Conservation (phyloP, 1,139 yeast genomes). For the Williopsis jadinii region DNA sequence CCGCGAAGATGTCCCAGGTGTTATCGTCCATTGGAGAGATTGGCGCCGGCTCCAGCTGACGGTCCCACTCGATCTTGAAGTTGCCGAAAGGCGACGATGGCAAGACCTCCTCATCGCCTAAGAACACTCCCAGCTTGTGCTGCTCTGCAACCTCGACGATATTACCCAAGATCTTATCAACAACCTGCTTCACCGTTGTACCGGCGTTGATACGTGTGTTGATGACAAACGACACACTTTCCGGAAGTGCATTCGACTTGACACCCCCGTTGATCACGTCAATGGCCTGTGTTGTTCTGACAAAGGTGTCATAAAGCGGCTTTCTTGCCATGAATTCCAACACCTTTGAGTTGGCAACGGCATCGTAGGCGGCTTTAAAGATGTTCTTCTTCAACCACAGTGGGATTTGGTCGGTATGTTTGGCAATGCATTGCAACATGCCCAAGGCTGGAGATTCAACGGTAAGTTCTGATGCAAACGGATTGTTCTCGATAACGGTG, state of each 20-base stretch:
- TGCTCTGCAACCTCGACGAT: constrained; percentile 33
- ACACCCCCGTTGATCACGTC: constrained; percentile 55
- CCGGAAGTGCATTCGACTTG: constrained; percentile 64
- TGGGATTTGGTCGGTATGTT: constrained; percentile 23
- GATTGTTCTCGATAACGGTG: constrained; percentile 39
- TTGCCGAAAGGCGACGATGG: constrained; percentile 35
- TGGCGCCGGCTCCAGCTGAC: constrained; percentile 51
- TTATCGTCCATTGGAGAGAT: constrained; percentile 45
- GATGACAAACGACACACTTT: constrained; percentile 43
- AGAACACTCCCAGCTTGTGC: constrained; percentile 37
- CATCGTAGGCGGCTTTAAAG: constrained; percentile 24
- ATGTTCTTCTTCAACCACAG: constrained; percentile 11
- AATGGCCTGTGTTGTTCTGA: constrained; percentile 36
- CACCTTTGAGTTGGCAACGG: constrained; percentile 35
- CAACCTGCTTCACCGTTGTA: constrained; percentile 28
- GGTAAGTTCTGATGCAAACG: constrained; percentile 38
- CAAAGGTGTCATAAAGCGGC: constrained; percentile 4
- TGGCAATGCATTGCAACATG: constrained; percentile 40
- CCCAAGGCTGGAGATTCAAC: constrained; percentile 41
- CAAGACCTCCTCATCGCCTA: constrained; percentile 27
- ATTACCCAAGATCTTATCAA: constrained; percentile 12
- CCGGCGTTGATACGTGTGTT: constrained; percentile 51
- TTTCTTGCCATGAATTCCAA: constrained; percentile 26
- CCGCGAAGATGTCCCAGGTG: constrained; percentile 51
- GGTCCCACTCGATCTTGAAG: constrained; percentile 34